phyloP scores from a whole-genome alignment of 208 protist species.

The Histomonas meleagridis region DNA sequence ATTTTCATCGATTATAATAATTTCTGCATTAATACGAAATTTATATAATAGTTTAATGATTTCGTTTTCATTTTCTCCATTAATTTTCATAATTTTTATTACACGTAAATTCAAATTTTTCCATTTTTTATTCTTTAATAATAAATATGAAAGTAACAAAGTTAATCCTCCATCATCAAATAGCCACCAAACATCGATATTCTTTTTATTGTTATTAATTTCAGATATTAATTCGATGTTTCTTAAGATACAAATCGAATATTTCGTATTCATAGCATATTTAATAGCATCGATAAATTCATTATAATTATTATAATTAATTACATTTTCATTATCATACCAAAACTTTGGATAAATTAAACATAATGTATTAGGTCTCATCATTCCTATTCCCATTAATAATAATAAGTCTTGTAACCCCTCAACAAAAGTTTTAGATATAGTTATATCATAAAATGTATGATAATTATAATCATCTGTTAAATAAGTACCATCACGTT shows the following conservation, averaged over 20 bases:
- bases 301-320: not conserved
- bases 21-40: slow-evolving; percentile 7
- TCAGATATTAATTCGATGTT: not conserved
- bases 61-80: not conserved
- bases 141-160: slow-evolving; percentile 37
- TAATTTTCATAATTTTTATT: not conserved
- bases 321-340: not conserved
- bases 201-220: not conserved
- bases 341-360: not conserved
- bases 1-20: not conserved
- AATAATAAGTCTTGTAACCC: not conserved
- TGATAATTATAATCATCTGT: not conserved
- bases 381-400: not conserved
- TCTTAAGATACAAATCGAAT: not conserved
- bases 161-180: slow-evolving; percentile 42
- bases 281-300: not conserved
- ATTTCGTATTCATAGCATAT: not conserved
- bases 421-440: not conserved
- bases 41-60: not conserved
- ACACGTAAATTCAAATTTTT: not conserved
- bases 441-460: slow-evolving; percentile 20
- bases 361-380: not conserved
- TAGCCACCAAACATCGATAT: slow-evolving; percentile 42
- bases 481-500: not conserved
- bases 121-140: slow-evolving; percentile 41